Evolutionary conservation across 1,284 basidiomycete species (phyloP).

Genomic region (Stereum hirsutum): DNA sequence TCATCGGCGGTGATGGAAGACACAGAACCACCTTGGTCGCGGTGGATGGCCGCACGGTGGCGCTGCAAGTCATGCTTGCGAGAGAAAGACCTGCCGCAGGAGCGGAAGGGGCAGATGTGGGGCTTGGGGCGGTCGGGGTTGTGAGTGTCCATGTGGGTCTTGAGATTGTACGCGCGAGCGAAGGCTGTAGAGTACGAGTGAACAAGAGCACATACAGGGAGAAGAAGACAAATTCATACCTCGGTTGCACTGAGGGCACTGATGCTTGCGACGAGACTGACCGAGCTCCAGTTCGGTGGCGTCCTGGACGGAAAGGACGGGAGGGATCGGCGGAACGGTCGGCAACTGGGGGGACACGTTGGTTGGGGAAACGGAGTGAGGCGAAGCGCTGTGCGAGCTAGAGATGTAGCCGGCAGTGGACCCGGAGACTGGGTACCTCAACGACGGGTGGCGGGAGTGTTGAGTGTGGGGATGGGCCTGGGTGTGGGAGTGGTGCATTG

Average conservation of each 20-base stretch:
- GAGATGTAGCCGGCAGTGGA: not conserved
- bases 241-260: slow-evolving; percentile 61
- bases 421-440: no score
- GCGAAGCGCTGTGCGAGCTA: slow-evolving; percentile 34
- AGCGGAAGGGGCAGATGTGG: slow-evolving; percentile 71
- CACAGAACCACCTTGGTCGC: slow-evolving; percentile 38
- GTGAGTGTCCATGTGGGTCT: slow-evolving; percentile 86
- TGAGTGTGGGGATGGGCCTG: no score
- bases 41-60: slow-evolving; percentile 80
- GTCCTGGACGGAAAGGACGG: slow-evolving; percentile 23
- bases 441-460: not conserved
- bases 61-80: slow-evolving; percentile 85
- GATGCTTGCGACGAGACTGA: slow-evolving; percentile 64
- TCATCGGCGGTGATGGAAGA: slow-evolving; percentile 16
- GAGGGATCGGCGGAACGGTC: slow-evolving; percentile 29
- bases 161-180: slow-evolving; percentile 84
- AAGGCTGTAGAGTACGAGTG: slow-evolving; percentile 44
- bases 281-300: slow-evolving; percentile 31
- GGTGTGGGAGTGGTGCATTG: slow-evolving; percentile 20
- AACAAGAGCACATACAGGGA: slow-evolving; percentile 6
- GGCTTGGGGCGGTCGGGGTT: slow-evolving; percentile 83
- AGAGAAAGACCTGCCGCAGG: slow-evolving; percentile 80
- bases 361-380: slow-evolving; percentile 38
- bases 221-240: slow-evolving; percentile 29
- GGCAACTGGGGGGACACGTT: slow-evolving; percentile 27